phyloP scores from a whole-genome alignment of 345 rosid genomes.

The Turritis glabra region DNA sequence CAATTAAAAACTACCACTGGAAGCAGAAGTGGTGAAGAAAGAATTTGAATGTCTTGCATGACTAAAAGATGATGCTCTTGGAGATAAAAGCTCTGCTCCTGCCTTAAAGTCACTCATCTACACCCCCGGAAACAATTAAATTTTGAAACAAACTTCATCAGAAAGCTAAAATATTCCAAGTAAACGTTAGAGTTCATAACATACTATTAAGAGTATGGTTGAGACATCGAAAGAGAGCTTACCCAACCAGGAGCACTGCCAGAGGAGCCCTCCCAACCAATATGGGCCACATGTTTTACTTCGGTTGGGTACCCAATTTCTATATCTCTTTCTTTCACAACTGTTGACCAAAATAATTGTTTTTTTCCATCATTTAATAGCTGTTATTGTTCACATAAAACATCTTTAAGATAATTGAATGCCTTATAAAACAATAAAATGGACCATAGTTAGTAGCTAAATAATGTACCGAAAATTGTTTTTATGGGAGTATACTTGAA shows the following conservation, averaged over 20 bases:
- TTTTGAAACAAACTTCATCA: neutral
- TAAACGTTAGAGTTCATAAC: neutral
- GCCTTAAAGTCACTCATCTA: conserved; percentile 83
- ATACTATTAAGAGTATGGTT: neutral
- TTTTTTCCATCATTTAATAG: neutral
- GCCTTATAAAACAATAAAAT: neutral
- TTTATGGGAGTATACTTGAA: neutral
- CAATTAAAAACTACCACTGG: conserved; percentile 47
- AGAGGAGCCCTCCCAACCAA: conserved; percentile 81
- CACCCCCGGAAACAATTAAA: conserved; percentile 1
- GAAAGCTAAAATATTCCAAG: neutral
- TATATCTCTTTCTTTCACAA: conserved; percentile 61
- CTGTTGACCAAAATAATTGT: conserved; percentile 38
- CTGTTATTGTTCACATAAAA: neutral
- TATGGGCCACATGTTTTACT: conserved; percentile 86
- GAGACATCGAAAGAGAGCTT: conserved; percentile 25
- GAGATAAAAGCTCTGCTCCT: conserved; percentile 59
- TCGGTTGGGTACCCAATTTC: conserved; percentile 95
- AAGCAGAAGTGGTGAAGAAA: conserved; percentile 51
- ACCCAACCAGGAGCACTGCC: conserved; percentile 88
- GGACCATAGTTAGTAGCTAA: conserved; percentile 6
- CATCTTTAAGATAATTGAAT: conserved; percentile 14
- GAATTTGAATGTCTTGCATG: conserved; percentile 54
- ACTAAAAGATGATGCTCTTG: conserved; percentile 48
- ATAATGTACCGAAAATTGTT: neutral